phyloP scores from a whole-genome alignment of 495 filamentous ascomycete species.

The Penicillium arizonense region DNA sequence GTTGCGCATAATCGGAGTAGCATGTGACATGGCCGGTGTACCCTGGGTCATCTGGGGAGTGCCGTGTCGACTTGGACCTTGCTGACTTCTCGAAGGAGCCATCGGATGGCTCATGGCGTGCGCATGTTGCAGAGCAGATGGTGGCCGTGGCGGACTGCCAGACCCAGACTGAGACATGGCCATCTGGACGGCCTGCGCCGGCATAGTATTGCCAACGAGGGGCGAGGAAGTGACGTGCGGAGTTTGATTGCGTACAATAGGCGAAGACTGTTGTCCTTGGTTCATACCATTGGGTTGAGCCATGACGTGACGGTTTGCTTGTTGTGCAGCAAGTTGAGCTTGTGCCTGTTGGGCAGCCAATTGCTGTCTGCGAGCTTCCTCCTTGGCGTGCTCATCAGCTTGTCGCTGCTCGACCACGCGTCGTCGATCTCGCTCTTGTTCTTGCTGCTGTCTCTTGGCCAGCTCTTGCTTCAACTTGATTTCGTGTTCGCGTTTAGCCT shows the following conservation, averaged over 20 bases:
- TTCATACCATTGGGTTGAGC: slow-evolving; percentile 59
- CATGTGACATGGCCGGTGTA: slow-evolving; percentile 75
- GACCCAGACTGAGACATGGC: slow-evolving; percentile 73
- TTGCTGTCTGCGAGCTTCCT: slow-evolving; percentile 44
- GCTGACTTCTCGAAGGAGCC: slow-evolving; percentile 76
- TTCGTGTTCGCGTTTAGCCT: slow-evolving; percentile 58
- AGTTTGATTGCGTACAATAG: slow-evolving; percentile 74
- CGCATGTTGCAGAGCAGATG: slow-evolving; percentile 73
- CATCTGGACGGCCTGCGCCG: slow-evolving; percentile 66
- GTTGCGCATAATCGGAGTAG: slow-evolving; percentile 67
- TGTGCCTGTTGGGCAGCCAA: slow-evolving; percentile 51
- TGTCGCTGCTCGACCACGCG: slow-evolving; percentile 45
- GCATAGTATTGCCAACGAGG: slow-evolving; percentile 57
- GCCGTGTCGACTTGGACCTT: slow-evolving; percentile 68
- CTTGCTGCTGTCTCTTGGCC: slow-evolving; percentile 48
- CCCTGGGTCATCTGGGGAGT: slow-evolving; percentile 79
- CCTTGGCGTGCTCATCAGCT: slow-evolving; percentile 47
- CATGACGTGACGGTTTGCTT: slow-evolving; percentile 44
- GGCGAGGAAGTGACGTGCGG: slow-evolving; percentile 78
- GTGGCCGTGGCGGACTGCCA: slow-evolving; percentile 71
- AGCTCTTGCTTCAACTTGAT: slow-evolving; percentile 58
- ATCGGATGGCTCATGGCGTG: slow-evolving; percentile 68
- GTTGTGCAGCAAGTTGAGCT: slow-evolving; percentile 46
- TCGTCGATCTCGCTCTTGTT: slow-evolving; percentile 44
- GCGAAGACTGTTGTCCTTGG: slow-evolving; percentile 73